Conservation (phyloP, 805 yeast species). For the Spathaspora arborariae region DNA sequence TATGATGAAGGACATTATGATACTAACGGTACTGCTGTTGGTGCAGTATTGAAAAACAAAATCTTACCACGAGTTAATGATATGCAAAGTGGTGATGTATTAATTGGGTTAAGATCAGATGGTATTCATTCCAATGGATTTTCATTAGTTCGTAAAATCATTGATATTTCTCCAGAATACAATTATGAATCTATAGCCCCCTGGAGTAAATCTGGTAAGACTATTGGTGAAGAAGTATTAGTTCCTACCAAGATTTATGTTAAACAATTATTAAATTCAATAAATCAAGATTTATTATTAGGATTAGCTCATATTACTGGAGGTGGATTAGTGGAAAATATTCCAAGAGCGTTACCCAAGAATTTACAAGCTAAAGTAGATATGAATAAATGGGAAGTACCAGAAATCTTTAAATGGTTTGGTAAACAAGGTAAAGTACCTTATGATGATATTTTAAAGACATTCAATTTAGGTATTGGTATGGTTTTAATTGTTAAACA, state of each 20-base stretch:
- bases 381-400: slow-evolving; percentile 76
- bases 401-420: slow-evolving; percentile 90
- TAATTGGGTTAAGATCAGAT: slow-evolving; percentile 83
- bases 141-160: slow-evolving; percentile 88
- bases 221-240: slow-evolving; percentile 82
- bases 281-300: slow-evolving; percentile 61
- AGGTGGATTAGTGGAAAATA: slow-evolving; percentile 94
- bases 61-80: slow-evolving; percentile 67
- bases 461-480: slow-evolving; percentile 94
- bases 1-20: slow-evolving; percentile 94
- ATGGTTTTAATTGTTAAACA: slow-evolving; percentile 84
- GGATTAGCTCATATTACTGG: slow-evolving; percentile 98
- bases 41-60: slow-evolving; percentile 78
- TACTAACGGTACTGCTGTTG: slow-evolving; percentile 97
- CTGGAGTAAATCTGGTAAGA: slow-evolving; percentile 60
- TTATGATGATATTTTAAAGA: slow-evolving; percentile 74
- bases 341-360: slow-evolving; percentile 90
- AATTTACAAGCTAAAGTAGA: slow-evolving; percentile 78
- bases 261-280: slow-evolving; percentile 76
- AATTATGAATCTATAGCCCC: slow-evolving; percentile 78
- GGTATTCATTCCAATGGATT: slow-evolving; percentile 98
- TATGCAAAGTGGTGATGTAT: slow-evolving; percentile 76
- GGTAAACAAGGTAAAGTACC: slow-evolving; percentile 92
- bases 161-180: slow-evolving; percentile 71
- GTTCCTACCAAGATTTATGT: slow-evolving; percentile 94